Evolutionary conservation across 306 rosid genomes (phyloP), one percentile per base, ranked within the genome.

Genomic region (Prunus mongolica): DNA sequence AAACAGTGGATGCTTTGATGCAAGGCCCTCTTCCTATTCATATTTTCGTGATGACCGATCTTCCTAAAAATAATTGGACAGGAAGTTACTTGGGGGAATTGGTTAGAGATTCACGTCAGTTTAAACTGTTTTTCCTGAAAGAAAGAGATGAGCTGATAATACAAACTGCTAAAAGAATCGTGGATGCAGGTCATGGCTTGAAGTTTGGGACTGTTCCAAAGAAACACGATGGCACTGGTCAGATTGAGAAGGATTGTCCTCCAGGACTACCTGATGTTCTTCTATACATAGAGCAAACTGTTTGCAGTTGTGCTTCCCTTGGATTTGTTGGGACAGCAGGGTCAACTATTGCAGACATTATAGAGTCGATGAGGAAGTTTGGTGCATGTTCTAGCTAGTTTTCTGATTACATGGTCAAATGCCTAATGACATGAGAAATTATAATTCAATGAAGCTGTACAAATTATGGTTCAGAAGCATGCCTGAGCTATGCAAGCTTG

Each of bases 291-390:
- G 97, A 92, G 82, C 92, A 94, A 88, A 34, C 88, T 30, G 83
- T 92, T 56, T 94, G 98, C 82, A 88, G 95, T 79, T 90, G 95
- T 74, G 93, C 95, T 49, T 80, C 96, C 9, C 95, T 90, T 76
- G 98, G 96, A 82, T 92, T 94, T 84, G 85, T 90, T 51, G 98
- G 97, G 72, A 94, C 97, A 60, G 82, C 85, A 24, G 96, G 98
- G 27, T 92, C 97, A 68, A 92, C 98, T 22, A 90, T 94, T 78
- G 89, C 97, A 1, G 92, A 89, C 62, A 88, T 93, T 66, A 81
- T 94, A 67, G 92, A 94, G 79, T 86, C 84, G 63, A 83, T 92
- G 95, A 82, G 92, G 80, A 90, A 83, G 55, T 80, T 58, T 77
- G 86, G 88, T 79, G 71, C 70, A 44, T 80, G 92, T 78, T 84